phyloP scores from a whole-genome alignment of 768 basidiomycete genomes.

The Suillus placidus region DNA sequence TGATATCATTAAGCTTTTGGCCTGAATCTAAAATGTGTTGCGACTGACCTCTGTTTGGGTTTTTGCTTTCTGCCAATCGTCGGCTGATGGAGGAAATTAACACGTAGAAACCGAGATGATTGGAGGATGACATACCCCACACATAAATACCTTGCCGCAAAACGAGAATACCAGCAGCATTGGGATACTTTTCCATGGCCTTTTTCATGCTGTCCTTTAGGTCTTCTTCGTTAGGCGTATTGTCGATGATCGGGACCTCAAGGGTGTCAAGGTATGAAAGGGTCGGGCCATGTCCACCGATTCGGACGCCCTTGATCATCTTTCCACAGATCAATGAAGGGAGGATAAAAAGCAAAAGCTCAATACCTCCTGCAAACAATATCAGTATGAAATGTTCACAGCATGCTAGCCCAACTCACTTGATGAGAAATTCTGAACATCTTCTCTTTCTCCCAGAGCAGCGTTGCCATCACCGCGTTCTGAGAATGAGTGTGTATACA shows the following conservation, averaged over 20 bases:
- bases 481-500: slow-evolving; percentile 94
- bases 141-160: slow-evolving; percentile 83
- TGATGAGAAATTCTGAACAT: too few species aligned
- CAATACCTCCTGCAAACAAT: too few species aligned
- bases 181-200: slow-evolving; percentile 79
- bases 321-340: slow-evolving; percentile 31
- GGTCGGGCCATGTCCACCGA: slow-evolving; percentile 74
- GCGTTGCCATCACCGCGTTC: too few species aligned
- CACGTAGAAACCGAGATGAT: slow-evolving; percentile 6
- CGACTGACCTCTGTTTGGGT: slow-evolving; percentile 76
- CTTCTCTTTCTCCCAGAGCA: too few species aligned
- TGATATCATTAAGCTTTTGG: slow-evolving; percentile 31
- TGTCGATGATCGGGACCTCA: slow-evolving; percentile 86
- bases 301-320: slow-evolving; percentile 91
- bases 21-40: background rate
- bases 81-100: slow-evolving; percentile 38
- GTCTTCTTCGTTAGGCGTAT: slow-evolving; percentile 90
- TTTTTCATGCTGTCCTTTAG: slow-evolving; percentile 86
- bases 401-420: too few species aligned
- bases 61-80: slow-evolving; percentile 87
- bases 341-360: too few species aligned
- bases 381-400: too few species aligned
- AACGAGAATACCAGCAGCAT: slow-evolving; percentile 77
- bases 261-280: slow-evolving; percentile 86
- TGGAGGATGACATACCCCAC: slow-evolving; percentile 58